Evolutionary conservation across 78 protist genomes (phyloP).

Genomic region (Emiliania huxleyi): DNA sequence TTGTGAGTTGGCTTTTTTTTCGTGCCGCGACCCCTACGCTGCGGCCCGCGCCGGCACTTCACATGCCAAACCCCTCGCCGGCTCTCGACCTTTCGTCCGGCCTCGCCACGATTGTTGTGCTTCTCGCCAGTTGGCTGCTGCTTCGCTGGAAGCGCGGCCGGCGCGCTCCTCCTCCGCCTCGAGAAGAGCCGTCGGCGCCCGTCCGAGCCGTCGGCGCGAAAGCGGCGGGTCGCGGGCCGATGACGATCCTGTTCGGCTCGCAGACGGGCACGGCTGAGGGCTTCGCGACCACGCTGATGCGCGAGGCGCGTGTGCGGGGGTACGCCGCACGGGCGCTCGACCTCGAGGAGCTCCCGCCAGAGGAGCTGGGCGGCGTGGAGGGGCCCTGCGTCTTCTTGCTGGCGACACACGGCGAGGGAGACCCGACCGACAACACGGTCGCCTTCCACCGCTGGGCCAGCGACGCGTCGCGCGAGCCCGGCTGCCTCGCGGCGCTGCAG

Average conservation of each 20-base stretch:
- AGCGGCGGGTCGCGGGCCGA: not conserved
- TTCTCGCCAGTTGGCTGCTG: no score
- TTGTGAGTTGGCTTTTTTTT: no score
- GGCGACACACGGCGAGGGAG: slow-evolving; percentile 91
- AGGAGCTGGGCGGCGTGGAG: not conserved
- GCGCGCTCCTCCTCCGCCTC: no score
- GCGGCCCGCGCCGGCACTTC: no score
- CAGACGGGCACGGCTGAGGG: slow-evolving; percentile 90
- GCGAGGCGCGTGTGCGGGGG: slow-evolving; percentile 69
- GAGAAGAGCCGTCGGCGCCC: no score
- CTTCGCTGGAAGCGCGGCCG: no score
- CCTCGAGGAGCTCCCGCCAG: slow-evolving; percentile 40
- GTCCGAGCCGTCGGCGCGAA: no score
- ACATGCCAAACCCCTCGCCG: no score
- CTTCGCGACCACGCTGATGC: slow-evolving; percentile 57
- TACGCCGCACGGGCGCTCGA: slow-evolving; percentile 60
- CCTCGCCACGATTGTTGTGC: no score
- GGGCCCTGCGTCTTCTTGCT: slow-evolving; percentile 60
- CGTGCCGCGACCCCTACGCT: no score
- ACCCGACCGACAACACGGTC: slow-evolving; percentile 87
- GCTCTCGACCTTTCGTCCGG: no score
- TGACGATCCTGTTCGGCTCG: slow-evolving; percentile 69
- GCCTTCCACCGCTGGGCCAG: slow-evolving; percentile 55
- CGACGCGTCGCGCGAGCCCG: slow-evolving; percentile 47
- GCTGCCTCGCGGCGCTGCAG: not conserved